Evolutionary conservation across 148 eudicot genomes (phyloP).

Genomic region (Salicornia ramosissima): DNA sequence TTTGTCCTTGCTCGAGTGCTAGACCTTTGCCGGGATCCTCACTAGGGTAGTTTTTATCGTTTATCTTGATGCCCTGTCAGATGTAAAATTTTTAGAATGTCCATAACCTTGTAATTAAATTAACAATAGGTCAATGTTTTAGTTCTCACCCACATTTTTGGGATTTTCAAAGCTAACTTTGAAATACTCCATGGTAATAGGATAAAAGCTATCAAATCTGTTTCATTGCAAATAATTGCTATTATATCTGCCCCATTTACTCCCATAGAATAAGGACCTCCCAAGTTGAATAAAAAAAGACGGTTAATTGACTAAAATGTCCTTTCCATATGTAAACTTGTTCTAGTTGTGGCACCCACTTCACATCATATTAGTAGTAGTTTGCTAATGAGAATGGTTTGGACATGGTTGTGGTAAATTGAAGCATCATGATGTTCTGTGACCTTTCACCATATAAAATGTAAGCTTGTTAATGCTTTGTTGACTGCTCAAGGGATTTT

Average conservation of each 20-base stretch:
- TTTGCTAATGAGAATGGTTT: conserved; percentile 59
- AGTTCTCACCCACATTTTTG: neutral
- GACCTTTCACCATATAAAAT: conserved; percentile 55
- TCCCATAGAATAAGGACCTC: neutral
- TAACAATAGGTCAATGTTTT: neutral
- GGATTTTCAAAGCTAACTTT: neutral
- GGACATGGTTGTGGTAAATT: too few relatives aligned
- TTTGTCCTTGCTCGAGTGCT: neutral
- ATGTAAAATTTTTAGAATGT: neutral
- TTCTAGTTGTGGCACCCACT: conserved; percentile 67
- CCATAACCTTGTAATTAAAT: neutral
- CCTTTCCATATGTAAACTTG: neutral
- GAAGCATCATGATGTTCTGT: conserved; percentile 71
- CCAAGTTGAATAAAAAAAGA: neutral
- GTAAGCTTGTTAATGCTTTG: conserved; percentile 74
- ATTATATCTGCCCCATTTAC: neutral
- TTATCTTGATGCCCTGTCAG: too few relatives aligned
- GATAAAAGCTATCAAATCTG: neutral
- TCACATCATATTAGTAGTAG: conserved; percentile 56
- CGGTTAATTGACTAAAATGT: neutral
- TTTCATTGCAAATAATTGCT: neutral
- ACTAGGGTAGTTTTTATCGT: neutral
- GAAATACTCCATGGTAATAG: neutral
- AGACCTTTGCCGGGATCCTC: neutral
- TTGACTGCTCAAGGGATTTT: conserved; percentile 32